Percentiles rank a stretch among this genome's conserved stretches.
These are phyloP conservation scores for Starmerella roubikii DNA, from an alignment of 805 yeast genomes.

Conservation along the genomic window DNA sequence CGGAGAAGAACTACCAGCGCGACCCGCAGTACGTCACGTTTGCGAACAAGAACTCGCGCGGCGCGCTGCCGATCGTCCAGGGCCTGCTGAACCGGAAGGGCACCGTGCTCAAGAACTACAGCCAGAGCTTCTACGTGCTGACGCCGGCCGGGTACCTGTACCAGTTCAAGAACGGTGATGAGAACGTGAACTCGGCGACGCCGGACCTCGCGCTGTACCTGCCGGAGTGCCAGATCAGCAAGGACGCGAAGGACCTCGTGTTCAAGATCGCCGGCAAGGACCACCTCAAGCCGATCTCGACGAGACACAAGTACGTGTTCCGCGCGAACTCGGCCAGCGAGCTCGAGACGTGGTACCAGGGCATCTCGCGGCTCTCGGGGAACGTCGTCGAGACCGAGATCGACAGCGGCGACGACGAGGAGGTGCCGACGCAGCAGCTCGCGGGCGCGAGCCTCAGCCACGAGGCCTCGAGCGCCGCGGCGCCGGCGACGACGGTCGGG, in stretches of 20 bases:
- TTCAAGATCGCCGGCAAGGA: constrained; percentile 36
- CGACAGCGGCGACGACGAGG: too few species aligned
- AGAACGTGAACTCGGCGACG: constrained; percentile 14
- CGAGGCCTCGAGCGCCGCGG: too few species aligned
- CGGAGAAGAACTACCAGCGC: constrained; percentile 28
- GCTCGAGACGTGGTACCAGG: constrained; percentile 35
- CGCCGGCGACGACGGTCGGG: too few species aligned
- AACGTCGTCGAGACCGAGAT: too few species aligned
- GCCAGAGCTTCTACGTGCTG: constrained; percentile 34
- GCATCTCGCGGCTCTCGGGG: constrained; percentile 21
- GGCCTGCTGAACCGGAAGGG: constrained; percentile 37
- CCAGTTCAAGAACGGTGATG: constrained; percentile 23
- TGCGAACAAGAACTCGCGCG: constrained; percentile 30
- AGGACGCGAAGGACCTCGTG: constrained; percentile 28
- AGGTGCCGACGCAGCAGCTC: too few species aligned
- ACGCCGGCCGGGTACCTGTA: constrained; percentile 34
- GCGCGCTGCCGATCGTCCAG: constrained; percentile 35
- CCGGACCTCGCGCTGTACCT: constrained; percentile 35
- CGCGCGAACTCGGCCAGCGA: constrained; percentile 36
- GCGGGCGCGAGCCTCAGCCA: too few species aligned
- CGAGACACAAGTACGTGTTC: constrained; percentile 29
- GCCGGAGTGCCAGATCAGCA: constrained; percentile 35
- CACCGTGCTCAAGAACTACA: constrained; percentile 31
- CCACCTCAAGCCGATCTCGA: constrained; percentile 22
- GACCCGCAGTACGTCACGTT: constrained; percentile 28